phyloP scores from a whole-genome alignment of 2,329 filamentous ascomycete genomes.

The Botrytis squamosa region DNA sequence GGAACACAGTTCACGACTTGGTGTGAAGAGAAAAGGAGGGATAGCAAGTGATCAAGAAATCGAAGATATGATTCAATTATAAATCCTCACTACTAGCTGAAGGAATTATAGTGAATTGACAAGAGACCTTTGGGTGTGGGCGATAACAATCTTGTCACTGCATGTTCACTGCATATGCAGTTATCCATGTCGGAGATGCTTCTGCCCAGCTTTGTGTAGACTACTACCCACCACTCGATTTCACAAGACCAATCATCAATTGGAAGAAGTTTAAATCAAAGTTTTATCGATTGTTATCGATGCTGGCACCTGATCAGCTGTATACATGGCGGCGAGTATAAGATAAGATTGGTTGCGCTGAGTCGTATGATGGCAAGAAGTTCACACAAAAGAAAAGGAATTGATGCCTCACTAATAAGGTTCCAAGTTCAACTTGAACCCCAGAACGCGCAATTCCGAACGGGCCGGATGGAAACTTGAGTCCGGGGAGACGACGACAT shows the following conservation, averaged over 20 bases:
- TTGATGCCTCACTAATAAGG: not conserved
- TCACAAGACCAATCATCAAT: not conserved
- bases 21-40: not conserved
- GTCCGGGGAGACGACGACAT: not conserved
- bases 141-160: not conserved
- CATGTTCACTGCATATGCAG: slow-evolving; percentile 18
- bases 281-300: not conserved
- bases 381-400: not conserved
- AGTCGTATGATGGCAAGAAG: not conserved
- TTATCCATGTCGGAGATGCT: not conserved
- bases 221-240: not conserved
- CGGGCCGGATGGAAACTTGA: not conserved
- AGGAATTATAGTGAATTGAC: no score
- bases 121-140: not conserved
- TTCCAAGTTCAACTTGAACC: no score
- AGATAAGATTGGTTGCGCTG: not conserved
- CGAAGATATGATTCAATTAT: not conserved
- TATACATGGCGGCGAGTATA: not conserved
- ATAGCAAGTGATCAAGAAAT: not conserved
- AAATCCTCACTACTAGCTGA: not conserved
- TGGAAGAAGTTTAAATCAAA: no score
- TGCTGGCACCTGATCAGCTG: not conserved
- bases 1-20: not conserved
- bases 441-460: not conserved
- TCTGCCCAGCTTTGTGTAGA: not conserved